A percentile compares a stretch with the other conserved stretches of the same genome.
phyloP scores from a whole-genome alignment of 2,329 filamentous ascomycete genomes.

The Bipolaris gigantea region DNA sequence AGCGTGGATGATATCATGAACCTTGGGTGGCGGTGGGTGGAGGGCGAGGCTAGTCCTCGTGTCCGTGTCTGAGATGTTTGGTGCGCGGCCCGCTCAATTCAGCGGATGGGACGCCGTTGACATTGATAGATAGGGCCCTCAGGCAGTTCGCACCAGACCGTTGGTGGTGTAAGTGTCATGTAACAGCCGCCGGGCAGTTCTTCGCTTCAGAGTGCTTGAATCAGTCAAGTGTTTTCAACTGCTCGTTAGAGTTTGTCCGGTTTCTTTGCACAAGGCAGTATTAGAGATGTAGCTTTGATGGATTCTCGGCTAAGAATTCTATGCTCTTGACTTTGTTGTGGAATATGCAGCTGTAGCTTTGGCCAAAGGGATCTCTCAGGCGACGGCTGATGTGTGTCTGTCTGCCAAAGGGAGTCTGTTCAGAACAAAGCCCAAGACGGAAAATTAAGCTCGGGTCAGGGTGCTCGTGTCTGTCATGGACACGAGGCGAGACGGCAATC shows the following conservation, averaged over 20 bases:
- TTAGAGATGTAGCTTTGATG: background rate
- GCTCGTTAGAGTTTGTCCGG: background rate
- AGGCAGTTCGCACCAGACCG: background rate
- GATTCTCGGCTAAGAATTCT: background rate
- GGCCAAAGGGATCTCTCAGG: background rate
- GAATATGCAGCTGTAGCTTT: background rate
- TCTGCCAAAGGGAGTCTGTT: background rate
- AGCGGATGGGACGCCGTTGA: background rate
- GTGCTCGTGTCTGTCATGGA: background rate
- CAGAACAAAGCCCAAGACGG: background rate
- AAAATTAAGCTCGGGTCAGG: background rate
- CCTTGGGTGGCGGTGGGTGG: background rate
- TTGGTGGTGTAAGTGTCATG: background rate
- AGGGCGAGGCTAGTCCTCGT: background rate
- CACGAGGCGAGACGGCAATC: background rate
- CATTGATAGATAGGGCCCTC: background rate
- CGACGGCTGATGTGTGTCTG: background rate
- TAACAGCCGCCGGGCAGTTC: background rate
- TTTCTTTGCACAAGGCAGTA: background rate
- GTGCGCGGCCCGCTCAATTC: background rate
- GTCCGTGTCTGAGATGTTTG: background rate
- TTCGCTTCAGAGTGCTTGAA: background rate
- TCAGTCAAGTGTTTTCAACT: background rate
- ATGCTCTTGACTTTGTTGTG: background rate
- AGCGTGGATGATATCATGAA: slow-evolving; percentile 2